Evolutionary conservation across 345 rosid species (phyloP), one percentile per base, ranked within the genome.

Genomic region (Acer saccharum): DNA sequence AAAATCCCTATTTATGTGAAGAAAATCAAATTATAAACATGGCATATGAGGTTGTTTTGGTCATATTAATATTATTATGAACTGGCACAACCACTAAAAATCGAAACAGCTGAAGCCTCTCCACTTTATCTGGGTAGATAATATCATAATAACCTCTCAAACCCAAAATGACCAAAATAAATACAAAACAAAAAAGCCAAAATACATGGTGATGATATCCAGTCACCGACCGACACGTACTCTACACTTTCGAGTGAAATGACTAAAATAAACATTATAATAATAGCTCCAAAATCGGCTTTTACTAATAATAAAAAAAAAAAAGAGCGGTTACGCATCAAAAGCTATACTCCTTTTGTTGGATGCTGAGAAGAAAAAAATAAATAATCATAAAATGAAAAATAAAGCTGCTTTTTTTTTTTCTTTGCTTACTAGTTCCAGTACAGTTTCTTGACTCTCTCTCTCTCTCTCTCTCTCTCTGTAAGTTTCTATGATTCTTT

Each of bases 321-420:
- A 66, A 39, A 70, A 18, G 16, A 76, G 84, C 89, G 76, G 89
- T 84, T 86, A 81, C 82, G 69, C 64, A 77, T 79, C 69, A 77
- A 83, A 83, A 86, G 84, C 75, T 63, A 57, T 23, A 73, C 77
- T 75, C 55, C 83, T 80, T 83, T 81, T 81, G 61, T 77, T 64
- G 74, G 79, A 75, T 62, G 75, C 76, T 39, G 50, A n/a, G 69
- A 69, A 41, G 43, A 50, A 66, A 20, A 64, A 60, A 60, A 18
- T 6, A 17, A 18, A 55, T 17, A 50, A 11, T 2, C 12, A 2
- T 10, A 50, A 11, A 50, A 50, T 0, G 4, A 50, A 50, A 50
- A 57, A 57, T 57, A 57, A 65, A n/a, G 77, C 77, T 74, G 58
- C 77, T 65, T 29, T 25, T 14, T 27, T 27, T 44, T 14, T 27